Conservation (phyloP, 768 basidiomycete genomes). For the Sarcodon sp. region DNA sequence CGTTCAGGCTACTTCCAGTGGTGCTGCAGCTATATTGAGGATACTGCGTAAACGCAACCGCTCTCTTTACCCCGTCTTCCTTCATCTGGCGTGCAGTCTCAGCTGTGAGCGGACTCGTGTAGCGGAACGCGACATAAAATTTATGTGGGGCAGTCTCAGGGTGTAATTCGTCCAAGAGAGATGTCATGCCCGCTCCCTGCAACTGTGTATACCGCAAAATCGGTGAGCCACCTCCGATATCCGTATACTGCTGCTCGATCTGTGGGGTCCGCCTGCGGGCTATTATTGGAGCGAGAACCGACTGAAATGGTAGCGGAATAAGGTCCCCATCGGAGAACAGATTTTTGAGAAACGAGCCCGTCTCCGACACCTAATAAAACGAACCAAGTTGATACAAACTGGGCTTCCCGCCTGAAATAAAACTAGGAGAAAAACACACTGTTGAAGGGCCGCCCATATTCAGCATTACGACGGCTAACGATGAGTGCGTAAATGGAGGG, state of each 20-base stretch:
- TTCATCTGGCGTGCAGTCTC: slow-evolving; percentile 75
- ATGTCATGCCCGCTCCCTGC: slow-evolving; percentile 86
- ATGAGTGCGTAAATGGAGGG: neutral
- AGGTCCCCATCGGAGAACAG: slow-evolving; percentile 89
- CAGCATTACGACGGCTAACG: slow-evolving; percentile 80
- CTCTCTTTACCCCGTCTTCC: slow-evolving; percentile 82
- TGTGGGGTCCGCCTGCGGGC: slow-evolving; percentile 81
- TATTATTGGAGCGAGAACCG: slow-evolving; percentile 75
- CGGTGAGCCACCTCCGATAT: slow-evolving; percentile 94
- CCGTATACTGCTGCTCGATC: slow-evolving; percentile 90
- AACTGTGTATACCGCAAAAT: slow-evolving; percentile 81
- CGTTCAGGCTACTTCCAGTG: slow-evolving; percentile 94
- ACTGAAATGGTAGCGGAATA: slow-evolving; percentile 91
- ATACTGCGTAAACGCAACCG: slow-evolving; percentile 95
- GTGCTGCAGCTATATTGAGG: slow-evolving; percentile 98
- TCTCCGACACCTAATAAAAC: slow-evolving; percentile 65
- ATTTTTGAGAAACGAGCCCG: slow-evolving; percentile 83
- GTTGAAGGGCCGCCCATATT: slow-evolving; percentile 99
- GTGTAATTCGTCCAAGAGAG: slow-evolving; percentile 86
- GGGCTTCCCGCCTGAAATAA: too few relatives aligned
- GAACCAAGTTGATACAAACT: neutral
- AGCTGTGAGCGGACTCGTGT: slow-evolving; percentile 81
- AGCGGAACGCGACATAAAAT: slow-evolving; percentile 90
- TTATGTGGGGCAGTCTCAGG: slow-evolving; percentile 93
- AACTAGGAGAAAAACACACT: slow-evolving; percentile 27